Evolutionary conservation across 345 rosid species (phyloP).

Genomic region (Leavenworthia alabamica): DNA sequence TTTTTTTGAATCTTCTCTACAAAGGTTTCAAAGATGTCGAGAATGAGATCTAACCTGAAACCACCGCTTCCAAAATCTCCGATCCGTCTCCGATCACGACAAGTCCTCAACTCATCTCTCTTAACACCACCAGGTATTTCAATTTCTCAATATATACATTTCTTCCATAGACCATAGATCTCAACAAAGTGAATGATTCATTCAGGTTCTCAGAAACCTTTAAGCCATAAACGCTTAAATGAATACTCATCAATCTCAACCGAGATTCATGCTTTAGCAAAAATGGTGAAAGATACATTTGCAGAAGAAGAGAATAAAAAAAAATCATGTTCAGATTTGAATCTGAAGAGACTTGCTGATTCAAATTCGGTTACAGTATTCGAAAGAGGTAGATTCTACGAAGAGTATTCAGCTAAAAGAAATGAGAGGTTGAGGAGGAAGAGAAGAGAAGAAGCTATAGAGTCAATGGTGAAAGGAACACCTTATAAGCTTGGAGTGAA

Average conservation of each 20-base stretch:
- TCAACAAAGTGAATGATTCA: background rate
- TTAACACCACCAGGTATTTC: constrained; percentile 62
- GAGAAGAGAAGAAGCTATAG: constrained; percentile 31
- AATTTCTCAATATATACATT: background rate
- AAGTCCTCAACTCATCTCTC: constrained; percentile 35
- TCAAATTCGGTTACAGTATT: constrained; percentile 40
- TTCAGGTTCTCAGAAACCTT: constrained; percentile 42
- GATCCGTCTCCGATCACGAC: constrained; percentile 54
- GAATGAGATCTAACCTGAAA: constrained; percentile 49
- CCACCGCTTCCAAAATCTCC: constrained; percentile 83
- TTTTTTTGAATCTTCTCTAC: background rate
- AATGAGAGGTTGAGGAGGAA: constrained; percentile 74
- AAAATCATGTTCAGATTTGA: background rate
- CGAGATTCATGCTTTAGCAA: constrained; percentile 55
- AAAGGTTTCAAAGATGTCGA: constrained; percentile 36
- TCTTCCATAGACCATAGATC: background rate
- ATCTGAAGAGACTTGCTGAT: background rate
- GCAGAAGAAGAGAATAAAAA: background rate
- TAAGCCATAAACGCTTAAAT: constrained; percentile 40
- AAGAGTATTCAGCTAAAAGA: constrained; percentile 70
- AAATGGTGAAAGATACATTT: constrained; percentile 38
- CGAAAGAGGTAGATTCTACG: constrained; percentile 85
- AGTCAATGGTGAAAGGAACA: constrained; percentile 21
- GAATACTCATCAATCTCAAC: constrained; percentile 59
- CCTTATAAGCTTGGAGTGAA: constrained; percentile 57